These are phyloP conservation scores for Gracilaria vermiculophylla DNA, from an alignment of 23 red algal species.

Conservation along the genomic window DNA sequence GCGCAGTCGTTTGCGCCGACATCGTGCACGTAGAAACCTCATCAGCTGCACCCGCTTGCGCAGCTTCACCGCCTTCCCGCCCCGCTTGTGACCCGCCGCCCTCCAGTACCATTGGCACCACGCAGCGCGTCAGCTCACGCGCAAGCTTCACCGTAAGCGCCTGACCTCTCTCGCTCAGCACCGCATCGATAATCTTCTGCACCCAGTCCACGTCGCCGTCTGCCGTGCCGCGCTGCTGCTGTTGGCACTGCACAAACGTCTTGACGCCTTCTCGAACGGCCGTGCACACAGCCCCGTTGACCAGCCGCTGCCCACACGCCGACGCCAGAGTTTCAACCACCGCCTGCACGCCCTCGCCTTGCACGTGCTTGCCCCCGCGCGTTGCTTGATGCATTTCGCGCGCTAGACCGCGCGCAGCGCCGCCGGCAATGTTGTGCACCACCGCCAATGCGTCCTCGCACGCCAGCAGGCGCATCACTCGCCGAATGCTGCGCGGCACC, in stretches of 20 bases:
- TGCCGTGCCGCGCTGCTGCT: background rate
- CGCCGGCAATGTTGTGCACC: slow-evolving; percentile 12
- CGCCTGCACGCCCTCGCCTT: background rate
- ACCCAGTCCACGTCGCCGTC: background rate
- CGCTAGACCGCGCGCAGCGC: slow-evolving; percentile 10
- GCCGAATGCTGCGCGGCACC: slow-evolving; percentile 12
- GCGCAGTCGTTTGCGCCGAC: background rate
- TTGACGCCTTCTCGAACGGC: slow-evolving; percentile 37
- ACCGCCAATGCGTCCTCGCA: slow-evolving; percentile 29
- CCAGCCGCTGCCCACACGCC: slow-evolving; percentile 8
- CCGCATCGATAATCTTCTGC: background rate
- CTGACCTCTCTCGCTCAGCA: slow-evolving; percentile 11
- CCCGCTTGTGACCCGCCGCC: background rate
- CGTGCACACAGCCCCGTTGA: slow-evolving; percentile 20
- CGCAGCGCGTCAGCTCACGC: background rate
- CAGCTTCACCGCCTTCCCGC: background rate
- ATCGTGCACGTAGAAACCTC: background rate
- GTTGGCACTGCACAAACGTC: background rate
- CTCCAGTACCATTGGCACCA: background rate
- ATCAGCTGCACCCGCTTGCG: background rate
- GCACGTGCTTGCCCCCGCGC: background rate
- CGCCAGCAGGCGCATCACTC: slow-evolving; percentile 19
- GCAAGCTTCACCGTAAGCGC: background rate
- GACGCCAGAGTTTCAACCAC: slow-evolving; percentile 28
- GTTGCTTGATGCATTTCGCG: slow-evolving; percentile 10